These are phyloP conservation scores for Cutaneotrichosporon sp. DNA, from an alignment of 1,284 basidiomycete species.

Conservation along the genomic window DNA sequence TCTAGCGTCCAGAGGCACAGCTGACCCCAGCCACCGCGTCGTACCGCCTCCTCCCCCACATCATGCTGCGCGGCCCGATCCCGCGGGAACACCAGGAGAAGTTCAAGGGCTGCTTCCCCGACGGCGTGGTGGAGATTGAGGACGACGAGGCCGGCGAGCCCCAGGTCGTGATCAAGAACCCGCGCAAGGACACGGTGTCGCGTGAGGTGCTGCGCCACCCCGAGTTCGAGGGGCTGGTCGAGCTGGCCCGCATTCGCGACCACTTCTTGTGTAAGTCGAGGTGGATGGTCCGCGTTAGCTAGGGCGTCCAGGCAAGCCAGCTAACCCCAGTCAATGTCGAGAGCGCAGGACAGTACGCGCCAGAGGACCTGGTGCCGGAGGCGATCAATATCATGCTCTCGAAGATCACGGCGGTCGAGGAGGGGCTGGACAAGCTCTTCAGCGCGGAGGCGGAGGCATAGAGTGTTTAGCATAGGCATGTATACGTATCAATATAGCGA, in stretches of 20 bases:
- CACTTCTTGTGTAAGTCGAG: slow-evolving; percentile 79
- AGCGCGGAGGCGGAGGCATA: slow-evolving; percentile 5
- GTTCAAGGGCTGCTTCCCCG: slow-evolving; percentile 85
- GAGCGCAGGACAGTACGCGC: slow-evolving; percentile 83
- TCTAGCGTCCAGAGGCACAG: no score
- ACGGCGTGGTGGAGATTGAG: slow-evolving; percentile 78
- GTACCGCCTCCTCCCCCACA: slow-evolving; percentile 87
- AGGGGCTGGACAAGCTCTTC: slow-evolving; percentile 46
- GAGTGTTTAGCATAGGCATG: slow-evolving; percentile 8
- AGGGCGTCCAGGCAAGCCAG: background rate
- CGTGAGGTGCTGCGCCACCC: slow-evolving; percentile 90
- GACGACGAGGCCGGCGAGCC: slow-evolving; percentile 55
- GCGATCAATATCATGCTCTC: slow-evolving; percentile 78
- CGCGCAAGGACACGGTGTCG: slow-evolving; percentile 85
- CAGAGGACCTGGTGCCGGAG: slow-evolving; percentile 80
- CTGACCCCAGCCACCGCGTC: slow-evolving; percentile 76
- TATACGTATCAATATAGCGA: background rate
- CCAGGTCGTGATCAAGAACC: slow-evolving; percentile 61
- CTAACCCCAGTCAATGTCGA: slow-evolving; percentile 73
- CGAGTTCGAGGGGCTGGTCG: slow-evolving; percentile 83
- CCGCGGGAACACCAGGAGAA: slow-evolving; percentile 64
- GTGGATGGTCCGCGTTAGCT: background rate
- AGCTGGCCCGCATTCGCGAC: slow-evolving; percentile 84
- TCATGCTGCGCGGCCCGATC: slow-evolving; percentile 74
- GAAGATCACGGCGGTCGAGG: slow-evolving; percentile 64